Percentiles rank a stretch among this genome's conserved stretches.
These are phyloP conservation scores for Erigeron canadensis DNA, from an alignment of 129 eudicot genomes.

Conservation along the genomic window DNA sequence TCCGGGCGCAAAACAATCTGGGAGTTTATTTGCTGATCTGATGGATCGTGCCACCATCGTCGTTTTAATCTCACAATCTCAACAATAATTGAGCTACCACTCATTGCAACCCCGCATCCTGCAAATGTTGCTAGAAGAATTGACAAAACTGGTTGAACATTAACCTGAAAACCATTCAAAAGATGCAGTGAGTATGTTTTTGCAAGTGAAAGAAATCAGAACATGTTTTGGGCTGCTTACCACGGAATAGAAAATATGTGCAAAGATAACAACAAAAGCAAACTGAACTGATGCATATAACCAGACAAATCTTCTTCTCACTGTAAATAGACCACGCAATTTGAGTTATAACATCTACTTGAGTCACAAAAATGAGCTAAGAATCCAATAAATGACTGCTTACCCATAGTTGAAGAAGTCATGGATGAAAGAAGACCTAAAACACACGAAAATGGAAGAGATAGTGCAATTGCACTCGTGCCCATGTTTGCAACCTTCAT, in stretches of 20 bases:
- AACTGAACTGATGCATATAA: conserved; percentile 74
- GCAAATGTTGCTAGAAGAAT: conserved; percentile 79
- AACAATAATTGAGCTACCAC: conserved; percentile 70
- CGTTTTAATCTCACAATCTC: conserved; percentile 68
- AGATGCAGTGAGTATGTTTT: conserved; percentile 4
- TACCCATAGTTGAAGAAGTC: conserved; percentile 97
- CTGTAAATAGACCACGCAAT: conserved; percentile 31
- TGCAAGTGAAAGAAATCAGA: conserved; percentile 1
- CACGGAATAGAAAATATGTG: conserved; percentile 79
- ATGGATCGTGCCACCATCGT: conserved; percentile 33
- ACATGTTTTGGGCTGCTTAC: conserved; percentile 43
- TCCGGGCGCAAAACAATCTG: conserved; percentile 35
- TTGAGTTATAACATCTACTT: conserved; percentile 12
- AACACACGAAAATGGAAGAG: conserved; percentile 92
- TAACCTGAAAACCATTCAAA: conserved; percentile 44
- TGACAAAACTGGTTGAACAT: conserved; percentile 67
- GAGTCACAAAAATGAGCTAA: background rate
- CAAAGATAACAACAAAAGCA: conserved; percentile 70
- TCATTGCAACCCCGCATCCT: conserved; percentile 89
- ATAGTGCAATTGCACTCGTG: conserved; percentile 76
- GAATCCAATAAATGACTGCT: conserved; percentile 7
- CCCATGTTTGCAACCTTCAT: conserved; percentile 79
- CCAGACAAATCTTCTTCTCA: conserved; percentile 81
- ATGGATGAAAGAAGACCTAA: conserved; percentile 84
- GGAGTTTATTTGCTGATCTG: conserved; percentile 32